Percentiles rank a stretch among this genome's conserved stretches.
Evolutionary conservation across 2,329 filamentous ascomycete genomes (phyloP).

Genomic region (Fusarium chaquense): DNA sequence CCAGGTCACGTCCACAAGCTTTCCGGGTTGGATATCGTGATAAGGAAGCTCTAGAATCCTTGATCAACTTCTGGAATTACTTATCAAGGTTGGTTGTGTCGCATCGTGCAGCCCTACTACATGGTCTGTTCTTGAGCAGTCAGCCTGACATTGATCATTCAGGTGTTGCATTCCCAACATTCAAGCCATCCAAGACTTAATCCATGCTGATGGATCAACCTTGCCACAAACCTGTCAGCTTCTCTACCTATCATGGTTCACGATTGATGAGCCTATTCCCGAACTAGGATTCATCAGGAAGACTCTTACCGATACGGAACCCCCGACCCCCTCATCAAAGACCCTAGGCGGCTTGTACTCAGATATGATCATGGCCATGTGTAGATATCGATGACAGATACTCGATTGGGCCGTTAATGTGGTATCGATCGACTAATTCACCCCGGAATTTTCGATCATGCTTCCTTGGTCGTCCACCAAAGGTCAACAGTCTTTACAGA

Average conservation of each 20-base stretch:
- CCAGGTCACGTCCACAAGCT: neutral
- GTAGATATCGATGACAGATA: neutral
- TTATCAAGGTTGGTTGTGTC: constrained; percentile 10
- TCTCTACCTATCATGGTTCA: neutral
- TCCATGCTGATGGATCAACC: neutral
- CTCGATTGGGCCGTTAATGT: too few relatives aligned
- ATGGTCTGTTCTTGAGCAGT: neutral
- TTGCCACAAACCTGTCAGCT: neutral
- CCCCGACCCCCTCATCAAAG: too few relatives aligned
- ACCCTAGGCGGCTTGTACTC: too few relatives aligned
- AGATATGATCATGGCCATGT: neutral
- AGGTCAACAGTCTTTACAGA: neutral
- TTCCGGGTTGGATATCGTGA: neutral
- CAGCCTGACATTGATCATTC: neutral
- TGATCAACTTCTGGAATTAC: constrained; percentile 16
- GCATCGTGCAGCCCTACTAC: constrained; percentile 16
- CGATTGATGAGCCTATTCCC: neutral
- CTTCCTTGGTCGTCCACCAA: neutral
- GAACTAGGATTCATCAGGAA: neutral
- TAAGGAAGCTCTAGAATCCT: constrained; percentile 15
- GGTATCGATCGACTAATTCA: neutral
- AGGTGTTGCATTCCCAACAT: neutral
- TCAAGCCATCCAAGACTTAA: neutral
- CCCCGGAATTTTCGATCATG: too few relatives aligned
- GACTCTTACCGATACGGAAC: neutral